Percentiles rank a stretch among this genome's conserved stretches.
phyloP scores from a whole-genome alignment of 257 asterid genomes.

The Ehretia macrophylla region DNA sequence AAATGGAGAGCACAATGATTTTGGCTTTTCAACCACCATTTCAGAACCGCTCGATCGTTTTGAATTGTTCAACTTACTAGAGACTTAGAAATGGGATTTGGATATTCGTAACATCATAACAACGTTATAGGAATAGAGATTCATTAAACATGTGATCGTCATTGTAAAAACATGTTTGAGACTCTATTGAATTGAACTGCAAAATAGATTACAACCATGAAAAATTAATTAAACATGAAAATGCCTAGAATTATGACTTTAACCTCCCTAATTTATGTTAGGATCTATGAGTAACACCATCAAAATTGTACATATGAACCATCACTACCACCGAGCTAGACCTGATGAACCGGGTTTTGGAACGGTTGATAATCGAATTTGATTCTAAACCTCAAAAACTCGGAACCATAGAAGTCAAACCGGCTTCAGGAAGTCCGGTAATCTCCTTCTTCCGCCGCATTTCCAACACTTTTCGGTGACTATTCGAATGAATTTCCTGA shows the following conservation, averaged over 20 bases:
- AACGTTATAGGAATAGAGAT: too few relatives aligned
- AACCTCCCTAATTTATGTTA: conserved; percentile 12
- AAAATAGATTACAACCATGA: conserved; percentile 5
- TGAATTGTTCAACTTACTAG: too few relatives aligned
- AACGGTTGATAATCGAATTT: conserved; percentile 7
- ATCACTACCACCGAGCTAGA: conserved; percentile 7
- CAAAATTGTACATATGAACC: conserved; percentile 24
- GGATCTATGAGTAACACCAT: conserved; percentile 10
- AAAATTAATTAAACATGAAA: background rate
- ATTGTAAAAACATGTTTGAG: background rate
- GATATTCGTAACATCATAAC: too few relatives aligned
- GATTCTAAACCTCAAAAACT: conserved; percentile 14
- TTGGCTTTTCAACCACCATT: conserved; percentile 33
- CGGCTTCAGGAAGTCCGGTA: conserved; percentile 12
- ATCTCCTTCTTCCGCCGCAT: conserved; percentile 34
- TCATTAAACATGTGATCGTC: too few relatives aligned
- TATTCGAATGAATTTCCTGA: conserved; percentile 26
- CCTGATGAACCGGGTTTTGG: conserved; percentile 6
- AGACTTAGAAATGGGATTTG: too few relatives aligned
- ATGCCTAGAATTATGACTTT: conserved; percentile 5
- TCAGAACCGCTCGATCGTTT: conserved; percentile 34
- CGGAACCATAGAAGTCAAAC: conserved; percentile 19
- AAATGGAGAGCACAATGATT: conserved; percentile 8
- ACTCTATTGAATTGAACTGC: background rate
- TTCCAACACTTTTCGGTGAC: conserved; percentile 36